phyloP scores from a whole-genome alignment of 1,284 basidiomycete genomes.

The Ceratobasidium sp. region DNA sequence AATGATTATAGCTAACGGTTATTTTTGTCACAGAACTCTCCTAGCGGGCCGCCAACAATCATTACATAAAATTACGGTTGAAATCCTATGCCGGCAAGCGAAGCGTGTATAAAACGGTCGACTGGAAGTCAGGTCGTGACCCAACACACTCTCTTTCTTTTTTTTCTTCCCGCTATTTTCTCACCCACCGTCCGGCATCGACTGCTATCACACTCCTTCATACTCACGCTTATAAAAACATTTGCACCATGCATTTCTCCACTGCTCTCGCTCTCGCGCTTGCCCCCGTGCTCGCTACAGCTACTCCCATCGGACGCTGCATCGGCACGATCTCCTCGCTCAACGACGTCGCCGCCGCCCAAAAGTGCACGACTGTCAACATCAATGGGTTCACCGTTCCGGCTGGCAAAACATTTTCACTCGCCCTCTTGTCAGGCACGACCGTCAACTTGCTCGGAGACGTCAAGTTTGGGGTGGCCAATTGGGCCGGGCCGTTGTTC shows the following conservation, averaged over 20 bases:
- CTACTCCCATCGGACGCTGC: constrained; percentile 47
- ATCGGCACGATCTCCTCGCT: constrained; percentile 50
- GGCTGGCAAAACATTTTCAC: constrained; percentile 60
- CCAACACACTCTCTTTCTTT: constrained; percentile 6
- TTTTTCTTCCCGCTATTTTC: constrained; percentile 5
- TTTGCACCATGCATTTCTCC: not conserved
- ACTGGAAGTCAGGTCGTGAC: not conserved
- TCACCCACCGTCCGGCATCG: constrained; percentile 15
- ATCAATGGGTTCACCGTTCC: constrained; percentile 53
- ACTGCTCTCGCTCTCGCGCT: constrained; percentile 17
- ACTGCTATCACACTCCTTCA: constrained; percentile 18
- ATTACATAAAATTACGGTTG: not conserved
- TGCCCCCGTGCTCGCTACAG: constrained; percentile 21
- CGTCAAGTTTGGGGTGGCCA: constrained; percentile 61
- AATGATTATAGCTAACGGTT: not conserved
- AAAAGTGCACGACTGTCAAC: constrained; percentile 51
- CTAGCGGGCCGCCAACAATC: not conserved
- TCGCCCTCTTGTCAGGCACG: constrained; percentile 60
- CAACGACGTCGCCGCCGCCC: constrained; percentile 47
- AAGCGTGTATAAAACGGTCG: constrained; percentile 1
- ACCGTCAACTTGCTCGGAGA: constrained; percentile 67
- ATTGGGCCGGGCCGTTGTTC: constrained; percentile 64
- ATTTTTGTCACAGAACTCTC: not conserved
- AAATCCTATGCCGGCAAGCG: not conserved
- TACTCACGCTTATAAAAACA: not conserved